These are phyloP conservation scores for Apiotrichum veenhuisii DNA, from an alignment of 1,284 basidiomycete species.

Conservation along the genomic window DNA sequence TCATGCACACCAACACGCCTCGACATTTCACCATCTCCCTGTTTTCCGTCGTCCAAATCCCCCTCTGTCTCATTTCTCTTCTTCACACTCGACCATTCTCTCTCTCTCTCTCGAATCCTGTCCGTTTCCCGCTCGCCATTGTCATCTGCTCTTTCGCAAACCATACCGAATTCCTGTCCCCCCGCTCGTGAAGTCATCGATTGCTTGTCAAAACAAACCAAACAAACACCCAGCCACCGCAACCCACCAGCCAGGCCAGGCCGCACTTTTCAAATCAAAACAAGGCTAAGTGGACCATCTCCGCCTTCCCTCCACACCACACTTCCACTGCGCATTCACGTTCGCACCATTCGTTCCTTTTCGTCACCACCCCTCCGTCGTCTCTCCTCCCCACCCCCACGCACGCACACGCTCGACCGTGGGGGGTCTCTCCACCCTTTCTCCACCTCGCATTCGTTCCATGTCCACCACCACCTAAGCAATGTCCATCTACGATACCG, in stretches of 20 bases:
- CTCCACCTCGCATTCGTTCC: slow-evolving; percentile 1
- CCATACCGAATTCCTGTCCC: background rate
- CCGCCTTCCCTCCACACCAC: background rate
- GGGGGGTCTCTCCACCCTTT: too few relatives aligned
- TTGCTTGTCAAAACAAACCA: background rate
- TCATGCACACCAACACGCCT: too few relatives aligned
- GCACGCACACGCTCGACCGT: too few relatives aligned
- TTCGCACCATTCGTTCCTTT: background rate
- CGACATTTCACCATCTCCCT: too few relatives aligned
- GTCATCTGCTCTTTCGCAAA: background rate
- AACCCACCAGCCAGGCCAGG: background rate
- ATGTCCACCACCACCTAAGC: slow-evolving; percentile 5
- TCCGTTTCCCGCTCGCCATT: background rate
- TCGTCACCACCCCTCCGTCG: background rate
- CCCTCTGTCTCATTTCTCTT: background rate
- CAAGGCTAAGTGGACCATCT: too few relatives aligned
- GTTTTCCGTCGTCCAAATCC: too few relatives aligned
- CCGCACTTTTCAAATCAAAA: background rate
- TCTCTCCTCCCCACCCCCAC: background rate
- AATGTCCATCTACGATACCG: slow-evolving; percentile 35
- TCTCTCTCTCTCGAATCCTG: background rate
- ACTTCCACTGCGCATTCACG: too few relatives aligned
- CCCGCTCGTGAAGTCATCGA: background rate
- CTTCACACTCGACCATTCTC: background rate
- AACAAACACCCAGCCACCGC: too few relatives aligned